phyloP scores from a whole-genome alignment of 495 filamentous ascomycete species.

The Penicillium nucicola region DNA sequence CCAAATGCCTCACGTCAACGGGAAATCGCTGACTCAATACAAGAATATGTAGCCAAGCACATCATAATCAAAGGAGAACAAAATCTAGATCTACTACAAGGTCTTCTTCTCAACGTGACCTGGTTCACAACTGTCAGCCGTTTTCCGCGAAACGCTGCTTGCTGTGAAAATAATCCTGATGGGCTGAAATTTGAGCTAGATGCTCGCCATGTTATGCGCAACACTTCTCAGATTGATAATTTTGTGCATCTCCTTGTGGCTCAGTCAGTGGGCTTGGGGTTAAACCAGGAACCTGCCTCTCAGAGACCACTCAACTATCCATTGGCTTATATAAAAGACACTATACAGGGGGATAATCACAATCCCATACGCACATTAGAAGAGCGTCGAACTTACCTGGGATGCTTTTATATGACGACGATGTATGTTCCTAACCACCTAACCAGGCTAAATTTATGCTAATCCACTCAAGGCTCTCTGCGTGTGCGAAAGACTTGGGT shows the following conservation, averaged over 20 bases:
- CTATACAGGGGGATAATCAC: conserved; percentile 9
- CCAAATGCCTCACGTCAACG: conserved; percentile 18
- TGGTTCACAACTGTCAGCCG: conserved; percentile 29
- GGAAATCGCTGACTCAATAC: conserved; percentile 16
- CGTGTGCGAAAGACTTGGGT: conserved; percentile 27
- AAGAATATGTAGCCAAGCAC: conserved; percentile 27
- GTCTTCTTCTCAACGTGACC: conserved; percentile 37
- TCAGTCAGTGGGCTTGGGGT: conserved; percentile 26
- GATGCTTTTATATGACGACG: conserved; percentile 32
- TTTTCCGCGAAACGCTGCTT: neutral
- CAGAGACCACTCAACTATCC: conserved; percentile 18
- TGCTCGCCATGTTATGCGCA: neutral
- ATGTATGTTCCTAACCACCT: conserved; percentile 16
- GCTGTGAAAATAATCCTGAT: neutral
- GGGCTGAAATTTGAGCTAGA: neutral
- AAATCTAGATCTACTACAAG: conserved; percentile 38
- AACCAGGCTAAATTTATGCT: neutral
- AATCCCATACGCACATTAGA: conserved; percentile 20
- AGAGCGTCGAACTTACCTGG: conserved; percentile 30
- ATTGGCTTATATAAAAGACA: conserved; percentile 15
- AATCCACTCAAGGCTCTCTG: conserved; percentile 20
- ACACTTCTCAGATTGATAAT: conserved; percentile 22
- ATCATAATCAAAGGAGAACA: conserved; percentile 32
- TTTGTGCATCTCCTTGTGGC: conserved; percentile 23
- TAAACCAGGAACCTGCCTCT: conserved; percentile 17